phyloP scores from a whole-genome alignment of 2,329 filamentous ascomycete genomes.

The Botrytis elliptica region DNA sequence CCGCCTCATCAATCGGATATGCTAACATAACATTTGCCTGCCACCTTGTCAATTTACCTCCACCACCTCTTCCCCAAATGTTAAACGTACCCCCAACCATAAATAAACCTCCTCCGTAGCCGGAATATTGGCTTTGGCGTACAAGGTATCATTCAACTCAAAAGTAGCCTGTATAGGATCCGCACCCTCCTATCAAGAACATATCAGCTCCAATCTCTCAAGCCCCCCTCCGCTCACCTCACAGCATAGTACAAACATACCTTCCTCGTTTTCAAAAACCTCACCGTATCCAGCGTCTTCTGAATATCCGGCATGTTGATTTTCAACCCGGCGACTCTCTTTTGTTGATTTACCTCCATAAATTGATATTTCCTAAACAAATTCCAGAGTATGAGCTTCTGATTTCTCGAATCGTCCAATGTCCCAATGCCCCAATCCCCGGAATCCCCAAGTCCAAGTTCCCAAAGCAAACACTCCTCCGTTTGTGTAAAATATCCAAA shows the following conservation, averaged over 20 bases:
- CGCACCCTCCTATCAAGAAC: constrained; percentile 39
- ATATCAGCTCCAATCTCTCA: constrained; percentile 23
- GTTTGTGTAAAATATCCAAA: neutral
- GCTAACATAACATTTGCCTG: constrained; percentile 96
- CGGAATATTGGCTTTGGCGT: constrained; percentile 79
- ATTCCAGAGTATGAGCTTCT: constrained; percentile 30
- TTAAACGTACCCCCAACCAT: constrained; percentile 79
- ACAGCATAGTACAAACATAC: constrained; percentile 44
- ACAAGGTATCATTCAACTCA: constrained; percentile 94
- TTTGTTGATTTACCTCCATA: constrained; percentile 93
- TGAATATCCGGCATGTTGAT: constrained; percentile 98
- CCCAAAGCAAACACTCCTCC: neutral
- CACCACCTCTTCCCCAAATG: neutral
- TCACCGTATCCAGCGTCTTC: constrained; percentile 90
- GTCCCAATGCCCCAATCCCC: neutral
- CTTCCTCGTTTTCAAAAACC: constrained; percentile 75
- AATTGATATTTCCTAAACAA: constrained; percentile 91
- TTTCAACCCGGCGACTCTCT: constrained; percentile 74
- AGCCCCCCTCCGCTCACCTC: neutral
- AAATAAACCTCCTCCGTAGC: constrained; percentile 90
- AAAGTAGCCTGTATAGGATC: constrained; percentile 89
- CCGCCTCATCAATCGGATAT: constrained; percentile 86
- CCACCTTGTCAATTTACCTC: constrained; percentile 24
- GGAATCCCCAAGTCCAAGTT: neutral
- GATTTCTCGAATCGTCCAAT: neutral